Base-by-base conservation (phyloP, 768 basidiomycete genomes). In the Hysterangium stoloniferum region DNA sequence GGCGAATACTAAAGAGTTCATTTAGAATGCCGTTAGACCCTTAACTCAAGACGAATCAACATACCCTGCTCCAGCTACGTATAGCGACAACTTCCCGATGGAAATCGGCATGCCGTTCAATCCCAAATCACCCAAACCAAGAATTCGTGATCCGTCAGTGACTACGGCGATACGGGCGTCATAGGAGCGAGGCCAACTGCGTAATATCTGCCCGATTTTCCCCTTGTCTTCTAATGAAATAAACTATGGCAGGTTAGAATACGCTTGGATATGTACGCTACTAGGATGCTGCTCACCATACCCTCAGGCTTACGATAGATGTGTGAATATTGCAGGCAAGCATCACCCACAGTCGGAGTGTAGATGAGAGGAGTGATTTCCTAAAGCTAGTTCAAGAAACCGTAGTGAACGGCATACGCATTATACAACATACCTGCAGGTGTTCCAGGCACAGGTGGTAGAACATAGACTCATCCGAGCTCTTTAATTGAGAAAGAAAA, bases 281-380 rank as follows among this genome's bases (percentile, higher is more conserved):
- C n/a, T n/a, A 3, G 66, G 9, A 22, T 4, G 29, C 41, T 46
- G 50, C 62, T 32, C 56, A 92, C 78, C 64, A 84, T 65, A 36
- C 86, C 86, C 62, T 89, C 86, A 0, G 86, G 79, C 34, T 76
- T 73, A 56, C 84, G 72, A 62, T 82, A 89, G 56, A 82, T 89
- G 54, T 84, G 79, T 19, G 83, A 86, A 68, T 79, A 92, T 59
- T 88, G 83, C 57, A 88, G 63, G 62, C 90, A 93, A 3, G 91
- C 92, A 58, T 94, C 89, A 22, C 92, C 92, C 25, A 95, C 90
- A 12, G 87, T 90, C 0, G 92, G 92, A 0, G 92, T 95, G 64
- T 94, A 95, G 49, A 95, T 89, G 36, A 93, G 74, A 12, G 92
- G 91, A 19, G 80, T 70, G 34, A 84, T 68, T 64, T 82, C 78